Percentiles rank a stretch among this genome's conserved stretches.
Evolutionary conservation across 257 asterid genomes (phyloP).

Genomic region (Scutellaria baicalensis): DNA sequence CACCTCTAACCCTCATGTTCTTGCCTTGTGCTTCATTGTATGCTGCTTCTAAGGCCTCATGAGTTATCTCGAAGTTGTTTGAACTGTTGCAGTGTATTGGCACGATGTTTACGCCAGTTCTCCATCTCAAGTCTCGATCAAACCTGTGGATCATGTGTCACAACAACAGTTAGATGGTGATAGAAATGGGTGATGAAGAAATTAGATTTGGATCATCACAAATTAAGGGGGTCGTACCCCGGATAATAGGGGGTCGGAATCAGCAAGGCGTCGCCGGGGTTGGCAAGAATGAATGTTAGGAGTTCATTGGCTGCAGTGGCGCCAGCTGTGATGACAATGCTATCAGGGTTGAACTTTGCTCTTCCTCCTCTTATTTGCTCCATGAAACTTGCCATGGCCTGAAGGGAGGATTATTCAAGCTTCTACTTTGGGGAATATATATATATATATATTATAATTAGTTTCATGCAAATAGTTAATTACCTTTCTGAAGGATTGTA

Average conservation of each 20-base stretch:
- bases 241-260: slow-evolving; percentile 96
- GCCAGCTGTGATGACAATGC: slow-evolving; percentile 85
- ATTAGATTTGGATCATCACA: no score
- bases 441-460: not conserved
- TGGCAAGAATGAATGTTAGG: slow-evolving; percentile 69
- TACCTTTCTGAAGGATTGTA: slow-evolving; percentile 57
- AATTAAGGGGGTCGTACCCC: slow-evolving; percentile 42
- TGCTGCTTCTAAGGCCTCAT: slow-evolving; percentile 28
- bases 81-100: slow-evolving; percentile 44
- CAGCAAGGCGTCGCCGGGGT: slow-evolving; percentile 83
- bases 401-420: not conserved
- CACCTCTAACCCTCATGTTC: slow-evolving; percentile 25
- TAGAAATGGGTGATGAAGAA: no score
- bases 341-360: slow-evolving; percentile 65
- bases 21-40: slow-evolving; percentile 23
- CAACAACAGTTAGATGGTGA: no score
- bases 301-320: slow-evolving; percentile 93
- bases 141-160: slow-evolving; percentile 7
- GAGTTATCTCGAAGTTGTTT: slow-evolving; percentile 37
- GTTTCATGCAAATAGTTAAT: not conserved
- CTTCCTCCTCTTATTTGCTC: slow-evolving; percentile 76
- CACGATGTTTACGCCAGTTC: slow-evolving; percentile 43
- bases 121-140: slow-evolving; percentile 38
- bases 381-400: slow-evolving; percentile 96
- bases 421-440: not conserved